These are phyloP conservation scores for Eucalyptus curtisii DNA, from an alignment of 345 rosid species.

Conservation along the genomic window DNA sequence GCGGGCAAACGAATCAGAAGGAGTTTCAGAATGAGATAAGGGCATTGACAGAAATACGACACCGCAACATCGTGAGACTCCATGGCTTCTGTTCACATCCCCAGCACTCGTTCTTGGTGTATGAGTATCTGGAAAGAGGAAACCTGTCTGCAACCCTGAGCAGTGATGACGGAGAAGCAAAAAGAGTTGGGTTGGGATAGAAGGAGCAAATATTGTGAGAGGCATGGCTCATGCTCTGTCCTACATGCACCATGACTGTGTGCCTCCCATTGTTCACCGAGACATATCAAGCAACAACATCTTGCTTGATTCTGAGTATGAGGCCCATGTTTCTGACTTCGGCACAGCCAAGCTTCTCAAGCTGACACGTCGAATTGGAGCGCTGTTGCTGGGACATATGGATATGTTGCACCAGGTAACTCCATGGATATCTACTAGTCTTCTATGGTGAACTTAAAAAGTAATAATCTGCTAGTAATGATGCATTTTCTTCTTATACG, in stretches of 20 bases:
- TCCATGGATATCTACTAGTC: not conserved
- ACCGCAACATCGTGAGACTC: constrained; percentile 4
- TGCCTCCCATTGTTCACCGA: constrained; percentile 3
- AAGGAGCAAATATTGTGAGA: not conserved
- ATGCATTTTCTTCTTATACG: not conserved
- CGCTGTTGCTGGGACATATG: constrained; percentile 5
- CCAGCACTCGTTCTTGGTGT: constrained; percentile 1
- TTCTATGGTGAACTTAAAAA: not conserved
- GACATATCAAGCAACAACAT: constrained; percentile 18
- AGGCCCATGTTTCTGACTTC: constrained; percentile 11
- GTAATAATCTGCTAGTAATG: not conserved
- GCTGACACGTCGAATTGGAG: constrained; percentile 8
- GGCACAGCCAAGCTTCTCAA: constrained; percentile 15
- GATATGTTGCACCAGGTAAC: constrained; percentile 15
- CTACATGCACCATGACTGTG: constrained; percentile 14
- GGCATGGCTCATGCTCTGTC: constrained; percentile 15
- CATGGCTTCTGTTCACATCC: constrained; percentile 1
- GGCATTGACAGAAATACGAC: constrained; percentile 4
- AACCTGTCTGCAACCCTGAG: not conserved
- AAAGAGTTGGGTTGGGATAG: not conserved
- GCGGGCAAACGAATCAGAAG: not conserved
- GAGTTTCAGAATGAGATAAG: constrained; percentile 6
- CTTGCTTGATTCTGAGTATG: constrained; percentile 6
- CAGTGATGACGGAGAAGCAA: not conserved
- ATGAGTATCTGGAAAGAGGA: constrained; percentile 3